Evolutionary conservation across 2,329 filamentous ascomycete species (phyloP).

Genomic region (Raffaelea ambrosiae): DNA sequence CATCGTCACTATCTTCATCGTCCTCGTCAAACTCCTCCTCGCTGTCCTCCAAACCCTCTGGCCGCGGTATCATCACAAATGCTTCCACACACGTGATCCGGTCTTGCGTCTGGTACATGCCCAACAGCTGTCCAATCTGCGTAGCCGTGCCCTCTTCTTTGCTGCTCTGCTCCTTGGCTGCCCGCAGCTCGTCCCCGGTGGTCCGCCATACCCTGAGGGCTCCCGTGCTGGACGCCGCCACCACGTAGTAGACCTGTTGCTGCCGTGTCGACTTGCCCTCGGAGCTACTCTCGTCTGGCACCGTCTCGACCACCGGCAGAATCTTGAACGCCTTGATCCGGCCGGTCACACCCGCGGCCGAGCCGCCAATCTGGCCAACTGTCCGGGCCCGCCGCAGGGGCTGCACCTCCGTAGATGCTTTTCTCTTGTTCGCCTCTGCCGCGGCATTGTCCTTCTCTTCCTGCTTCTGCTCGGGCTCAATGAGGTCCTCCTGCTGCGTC

Average conservation of each 20-base stretch:
- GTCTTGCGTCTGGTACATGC: slow-evolving; percentile 75
- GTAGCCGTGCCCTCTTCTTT: slow-evolving; percentile 7
- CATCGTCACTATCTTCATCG: slow-evolving; percentile 29
- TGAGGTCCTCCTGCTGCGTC: slow-evolving; percentile 45
- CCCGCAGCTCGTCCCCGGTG: slow-evolving; percentile 28
- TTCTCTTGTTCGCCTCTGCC: neutral
- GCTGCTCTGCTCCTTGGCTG: slow-evolving; percentile 1
- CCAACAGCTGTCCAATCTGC: slow-evolving; percentile 57
- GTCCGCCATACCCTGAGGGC: slow-evolving; percentile 71
- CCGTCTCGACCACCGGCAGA: slow-evolving; percentile 31
- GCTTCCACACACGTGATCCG: slow-evolving; percentile 82
- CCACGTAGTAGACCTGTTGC: slow-evolving; percentile 39
- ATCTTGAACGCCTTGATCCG: slow-evolving; percentile 87
- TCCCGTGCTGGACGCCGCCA: slow-evolving; percentile 79
- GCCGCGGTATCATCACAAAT: slow-evolving; percentile 72
- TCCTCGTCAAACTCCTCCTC: slow-evolving; percentile 28
- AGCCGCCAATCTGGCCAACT: slow-evolving; percentile 72
- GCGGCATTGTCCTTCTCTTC: neutral
- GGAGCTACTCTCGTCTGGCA: slow-evolving; percentile 23
- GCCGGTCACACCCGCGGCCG: slow-evolving; percentile 53
- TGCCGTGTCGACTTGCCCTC: neutral
- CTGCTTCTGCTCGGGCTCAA: slow-evolving; percentile 14
- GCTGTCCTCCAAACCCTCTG: slow-evolving; percentile 49
- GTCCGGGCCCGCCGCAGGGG: slow-evolving; percentile 52
- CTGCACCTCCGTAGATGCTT: slow-evolving; percentile 14